A percentile compares a stretch with the other conserved stretches of the same genome.
Conservation (phyloP, 805 yeast species). For the Teunomyces atbi region DNA sequence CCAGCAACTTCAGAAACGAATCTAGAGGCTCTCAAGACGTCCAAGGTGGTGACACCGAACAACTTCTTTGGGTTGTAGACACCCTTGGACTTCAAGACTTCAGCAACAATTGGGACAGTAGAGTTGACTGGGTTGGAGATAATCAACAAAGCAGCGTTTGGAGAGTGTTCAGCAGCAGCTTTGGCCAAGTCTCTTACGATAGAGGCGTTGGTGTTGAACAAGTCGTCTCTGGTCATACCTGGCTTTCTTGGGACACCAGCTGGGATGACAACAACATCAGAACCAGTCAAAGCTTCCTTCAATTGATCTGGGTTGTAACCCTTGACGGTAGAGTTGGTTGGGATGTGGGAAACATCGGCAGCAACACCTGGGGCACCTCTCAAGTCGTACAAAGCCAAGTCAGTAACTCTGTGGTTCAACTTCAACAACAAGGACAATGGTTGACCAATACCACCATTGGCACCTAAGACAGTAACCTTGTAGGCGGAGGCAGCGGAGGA, state of each 20-base stretch:
- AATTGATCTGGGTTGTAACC: constrained; percentile 86
- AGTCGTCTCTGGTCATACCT: constrained; percentile 97
- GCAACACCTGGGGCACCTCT: constrained; percentile 96
- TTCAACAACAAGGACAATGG: constrained; percentile 81
- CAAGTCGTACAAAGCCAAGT: constrained; percentile 82
- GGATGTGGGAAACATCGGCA: constrained; percentile 90
- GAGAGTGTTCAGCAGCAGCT: constrained; percentile 77
- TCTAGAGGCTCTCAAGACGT: constrained; percentile 84
- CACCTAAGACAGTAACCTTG: constrained; percentile 76
- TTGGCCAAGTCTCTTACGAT: constrained; percentile 91
- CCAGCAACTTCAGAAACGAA: constrained; percentile 67
- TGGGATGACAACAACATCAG: constrained; percentile 89
- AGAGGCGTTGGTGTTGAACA: constrained; percentile 93
- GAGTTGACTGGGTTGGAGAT: constrained; percentile 97
- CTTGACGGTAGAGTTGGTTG: constrained; percentile 83
- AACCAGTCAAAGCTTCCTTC: constrained; percentile 65
- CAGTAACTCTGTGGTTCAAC: constrained; percentile 84
- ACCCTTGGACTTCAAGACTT: constrained; percentile 80
- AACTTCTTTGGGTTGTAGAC: constrained; percentile 88
- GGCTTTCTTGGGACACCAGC: constrained; percentile 99
- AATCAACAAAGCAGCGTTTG: constrained; percentile 77
- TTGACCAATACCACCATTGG: constrained; percentile 93
- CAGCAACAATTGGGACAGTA: constrained; percentile 94
- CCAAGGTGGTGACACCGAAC: constrained; percentile 96
- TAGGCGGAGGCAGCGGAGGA: constrained; percentile 64